Conservation (phyloP, 106 monocot species). For the Ottelia alismoides region DNA sequence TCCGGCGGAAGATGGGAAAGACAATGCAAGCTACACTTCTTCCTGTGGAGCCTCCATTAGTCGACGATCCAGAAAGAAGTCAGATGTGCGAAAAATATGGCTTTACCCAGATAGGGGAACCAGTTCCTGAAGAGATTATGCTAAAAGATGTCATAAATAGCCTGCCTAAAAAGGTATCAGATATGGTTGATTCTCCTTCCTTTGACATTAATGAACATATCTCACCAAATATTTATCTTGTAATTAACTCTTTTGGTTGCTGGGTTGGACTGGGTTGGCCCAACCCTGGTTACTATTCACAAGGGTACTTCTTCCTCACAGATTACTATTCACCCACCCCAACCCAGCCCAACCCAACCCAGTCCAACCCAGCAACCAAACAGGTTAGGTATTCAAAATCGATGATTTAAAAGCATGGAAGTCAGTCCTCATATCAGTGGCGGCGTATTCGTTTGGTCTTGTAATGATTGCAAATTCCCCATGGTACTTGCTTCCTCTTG, state of each 20-base stretch:
- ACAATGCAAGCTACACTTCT: constrained; percentile 30
- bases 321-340: too few species aligned
- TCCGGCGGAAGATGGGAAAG: constrained; percentile 10
- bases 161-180: constrained; percentile 71
- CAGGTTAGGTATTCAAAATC: constrained; percentile 98
- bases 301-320: too few species aligned
- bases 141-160: constrained; percentile 70
- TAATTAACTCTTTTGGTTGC: too few species aligned
- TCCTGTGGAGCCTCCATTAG: constrained; percentile 24
- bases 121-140: constrained; percentile 60
- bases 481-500: constrained; percentile 87
- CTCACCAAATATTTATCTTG: not conserved
- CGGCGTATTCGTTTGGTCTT: constrained; percentile 75
- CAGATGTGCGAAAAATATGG: constrained; percentile 76
- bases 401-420: constrained; percentile 89
- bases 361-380: too few species aligned
- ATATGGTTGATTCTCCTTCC: too few species aligned
- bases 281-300: too few species aligned
- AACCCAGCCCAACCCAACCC: too few species aligned
- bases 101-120: constrained; percentile 83
- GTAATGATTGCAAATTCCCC: constrained; percentile 64
- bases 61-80: constrained; percentile 35
- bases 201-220: too few species aligned
- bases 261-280: too few species aligned
- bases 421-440: constrained; percentile 71